A percentile compares a stretch with the other conserved stretches of the same genome.
phyloP scores from a whole-genome alignment of 1,284 basidiomycete genomes.

The Cutaneotrichosporon daszewskae region DNA sequence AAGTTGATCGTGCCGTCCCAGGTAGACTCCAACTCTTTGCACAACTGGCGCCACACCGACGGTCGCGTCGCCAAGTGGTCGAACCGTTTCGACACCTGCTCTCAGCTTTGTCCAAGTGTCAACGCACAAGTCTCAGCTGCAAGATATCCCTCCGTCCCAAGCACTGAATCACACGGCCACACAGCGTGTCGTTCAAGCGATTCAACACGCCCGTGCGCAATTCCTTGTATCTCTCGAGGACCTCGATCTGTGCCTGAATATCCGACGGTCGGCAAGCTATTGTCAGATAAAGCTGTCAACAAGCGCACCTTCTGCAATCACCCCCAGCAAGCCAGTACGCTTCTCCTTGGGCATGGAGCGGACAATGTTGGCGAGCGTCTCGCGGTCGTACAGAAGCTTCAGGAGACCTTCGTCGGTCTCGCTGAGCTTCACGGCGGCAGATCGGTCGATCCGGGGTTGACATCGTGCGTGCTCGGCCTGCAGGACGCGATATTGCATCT shows the following conservation, averaged over 20 bases:
- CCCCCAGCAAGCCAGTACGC: constrained; percentile 21
- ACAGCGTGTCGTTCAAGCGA: constrained; percentile 61
- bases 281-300: background rate
- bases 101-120: no score
- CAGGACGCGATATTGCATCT: constrained; percentile 18
- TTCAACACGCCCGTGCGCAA: constrained; percentile 76
- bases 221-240: constrained; percentile 72
- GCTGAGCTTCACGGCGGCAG: background rate
- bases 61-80: constrained; percentile 62
- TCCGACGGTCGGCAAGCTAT: constrained; percentile 39
- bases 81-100: constrained; percentile 73
- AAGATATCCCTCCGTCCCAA: constrained; percentile 64
- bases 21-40: constrained; percentile 25
- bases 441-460: constrained; percentile 3
- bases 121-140: constrained; percentile 30
- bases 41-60: constrained; percentile 60
- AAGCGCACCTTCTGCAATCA: constrained; percentile 29
- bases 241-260: constrained; percentile 59
- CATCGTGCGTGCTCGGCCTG: constrained; percentile 26
- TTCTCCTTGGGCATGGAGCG: constrained; percentile 22
- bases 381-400: constrained; percentile 5
- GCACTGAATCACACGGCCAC: constrained; percentile 60
- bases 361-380: constrained; percentile 14
- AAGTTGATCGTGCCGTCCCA: constrained; percentile 22
- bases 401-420: constrained; percentile 2